These are phyloP conservation scores for Plasmodium sp. DNA, from an alignment of 169 alveolate species.

Conservation along the genomic window DNA sequence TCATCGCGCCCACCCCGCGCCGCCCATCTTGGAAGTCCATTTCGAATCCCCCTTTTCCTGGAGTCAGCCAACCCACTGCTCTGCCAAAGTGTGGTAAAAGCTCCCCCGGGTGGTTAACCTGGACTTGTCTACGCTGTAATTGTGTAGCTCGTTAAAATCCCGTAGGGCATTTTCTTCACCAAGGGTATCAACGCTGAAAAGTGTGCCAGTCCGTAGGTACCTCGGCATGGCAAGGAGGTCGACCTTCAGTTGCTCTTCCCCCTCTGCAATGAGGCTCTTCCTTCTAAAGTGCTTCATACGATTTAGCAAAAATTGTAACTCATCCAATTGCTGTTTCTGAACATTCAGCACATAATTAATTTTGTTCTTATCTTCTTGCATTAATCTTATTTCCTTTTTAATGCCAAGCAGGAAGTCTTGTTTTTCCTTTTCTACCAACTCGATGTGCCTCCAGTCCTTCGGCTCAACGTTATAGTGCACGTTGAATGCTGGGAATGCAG, in stretches of 20 bases:
- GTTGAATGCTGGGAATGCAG: slow-evolving; percentile 46
- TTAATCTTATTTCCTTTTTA: slow-evolving; percentile 40
- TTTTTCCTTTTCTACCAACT: slow-evolving; percentile 34
- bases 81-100: slow-evolving; percentile 50
- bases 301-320: slow-evolving; percentile 27
- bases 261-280: neutral
- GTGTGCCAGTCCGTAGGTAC: slow-evolving; percentile 35
- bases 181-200: neutral
- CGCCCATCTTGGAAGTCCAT: neutral
- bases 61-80: slow-evolving; percentile 42
- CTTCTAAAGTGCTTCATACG: slow-evolving; percentile 2
- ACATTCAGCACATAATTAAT: slow-evolving; percentile 39
- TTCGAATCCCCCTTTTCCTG: neutral
- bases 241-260: neutral
- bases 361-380: slow-evolving; percentile 61
- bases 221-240: slow-evolving; percentile 8
- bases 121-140: slow-evolving; percentile 15
- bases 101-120: slow-evolving; percentile 4
- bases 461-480: slow-evolving; percentile 69
- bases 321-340: slow-evolving; percentile 64
- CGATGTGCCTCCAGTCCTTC: slow-evolving; percentile 54
- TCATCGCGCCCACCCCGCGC: neutral
- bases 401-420: slow-evolving; percentile 21
- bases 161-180: neutral
- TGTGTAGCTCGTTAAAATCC: slow-evolving; percentile 25